Percentiles rank a stretch among this genome's conserved stretches.
Evolutionary conservation across 352 stramenopile genomes (phyloP).

Genomic region (Proteromonas lacertae): DNA sequence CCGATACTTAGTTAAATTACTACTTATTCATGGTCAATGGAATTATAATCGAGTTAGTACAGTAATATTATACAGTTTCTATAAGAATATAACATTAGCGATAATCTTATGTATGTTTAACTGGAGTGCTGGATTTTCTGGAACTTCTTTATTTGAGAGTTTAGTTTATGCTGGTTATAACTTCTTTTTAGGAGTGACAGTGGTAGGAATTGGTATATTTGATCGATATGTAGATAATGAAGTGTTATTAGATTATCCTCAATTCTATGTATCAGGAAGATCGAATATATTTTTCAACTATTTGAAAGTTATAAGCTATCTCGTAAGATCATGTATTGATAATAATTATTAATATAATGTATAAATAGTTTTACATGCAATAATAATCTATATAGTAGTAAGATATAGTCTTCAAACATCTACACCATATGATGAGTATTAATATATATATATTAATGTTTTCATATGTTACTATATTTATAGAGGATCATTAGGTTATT

Average conservation of each 20-base stretch:
- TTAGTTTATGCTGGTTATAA: conserved; percentile 12
- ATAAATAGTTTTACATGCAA: too few relatives aligned
- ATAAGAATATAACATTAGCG: conserved; percentile 80
- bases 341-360: too few relatives aligned
- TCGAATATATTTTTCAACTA: too few relatives aligned
- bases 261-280: too few relatives aligned
- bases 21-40: conserved; percentile 89
- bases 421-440: too few relatives aligned
- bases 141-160: conserved; percentile 30
- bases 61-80: conserved; percentile 83
- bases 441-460: too few relatives aligned
- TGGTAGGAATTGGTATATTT: conserved; percentile 10
- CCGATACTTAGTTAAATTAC: conserved; percentile 58
- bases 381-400: too few relatives aligned
- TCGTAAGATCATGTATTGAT: too few relatives aligned
- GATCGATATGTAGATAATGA: conserved; percentile 6
- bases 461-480: too few relatives aligned
- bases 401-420: too few relatives aligned
- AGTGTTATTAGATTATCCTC: conserved; percentile 2
- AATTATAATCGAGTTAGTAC: conserved; percentile 83
- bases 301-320: too few relatives aligned
- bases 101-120: conserved; percentile 28
- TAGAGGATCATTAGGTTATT: too few relatives aligned
- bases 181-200: conserved; percentile 11
- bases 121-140: conserved; percentile 26